phyloP scores from a whole-genome alignment of 2,329 filamentous ascomycete species.

The Xylariaceae sp. region DNA sequence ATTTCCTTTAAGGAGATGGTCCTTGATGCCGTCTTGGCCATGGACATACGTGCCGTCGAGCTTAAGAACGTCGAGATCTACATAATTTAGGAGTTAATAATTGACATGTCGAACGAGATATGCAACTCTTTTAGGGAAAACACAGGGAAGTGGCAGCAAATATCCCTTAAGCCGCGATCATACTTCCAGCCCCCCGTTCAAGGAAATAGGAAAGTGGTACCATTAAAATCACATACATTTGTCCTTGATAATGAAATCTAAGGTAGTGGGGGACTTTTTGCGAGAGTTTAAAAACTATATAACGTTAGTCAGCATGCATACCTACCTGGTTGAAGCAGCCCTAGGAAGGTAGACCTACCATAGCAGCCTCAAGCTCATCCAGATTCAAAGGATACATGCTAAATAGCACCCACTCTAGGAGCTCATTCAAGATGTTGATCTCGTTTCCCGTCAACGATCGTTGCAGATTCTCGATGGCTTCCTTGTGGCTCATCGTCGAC shows the following conservation, averaged over 20 bases:
- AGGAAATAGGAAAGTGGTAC: too few species aligned
- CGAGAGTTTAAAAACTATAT: conserved; percentile 33
- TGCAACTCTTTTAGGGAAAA: too few species aligned
- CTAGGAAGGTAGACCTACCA: conserved; percentile 30
- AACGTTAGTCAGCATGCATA: conserved; percentile 3
- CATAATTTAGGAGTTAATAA: too few species aligned
- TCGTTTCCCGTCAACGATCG: conserved; percentile 32
- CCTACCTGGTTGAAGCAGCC: not conserved
- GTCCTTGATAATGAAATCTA: conserved; percentile 35
- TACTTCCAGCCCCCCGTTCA: too few species aligned
- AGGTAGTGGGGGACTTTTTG: conserved; percentile 30
- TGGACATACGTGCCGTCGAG: conserved; percentile 28
- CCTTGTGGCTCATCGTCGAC: conserved; percentile 32
- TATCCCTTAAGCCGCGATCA: too few species aligned
- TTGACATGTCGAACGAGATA: too few species aligned
- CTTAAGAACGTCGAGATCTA: conserved; percentile 33
- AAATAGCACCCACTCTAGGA: conserved; percentile 39
- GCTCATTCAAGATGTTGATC: conserved; percentile 38
- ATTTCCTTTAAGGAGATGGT: conserved; percentile 29
- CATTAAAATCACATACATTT: too few species aligned
- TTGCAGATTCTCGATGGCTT: conserved; percentile 35
- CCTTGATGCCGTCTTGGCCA: conserved; percentile 28
- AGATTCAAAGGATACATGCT: conserved; percentile 20
- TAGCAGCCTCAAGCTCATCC: conserved; percentile 34
- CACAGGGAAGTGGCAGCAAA: too few species aligned